Evolutionary conservation across 225 moss, liverwort and hornwort species (phyloP).

Genomic region (Marchantia polymorpha): DNA sequence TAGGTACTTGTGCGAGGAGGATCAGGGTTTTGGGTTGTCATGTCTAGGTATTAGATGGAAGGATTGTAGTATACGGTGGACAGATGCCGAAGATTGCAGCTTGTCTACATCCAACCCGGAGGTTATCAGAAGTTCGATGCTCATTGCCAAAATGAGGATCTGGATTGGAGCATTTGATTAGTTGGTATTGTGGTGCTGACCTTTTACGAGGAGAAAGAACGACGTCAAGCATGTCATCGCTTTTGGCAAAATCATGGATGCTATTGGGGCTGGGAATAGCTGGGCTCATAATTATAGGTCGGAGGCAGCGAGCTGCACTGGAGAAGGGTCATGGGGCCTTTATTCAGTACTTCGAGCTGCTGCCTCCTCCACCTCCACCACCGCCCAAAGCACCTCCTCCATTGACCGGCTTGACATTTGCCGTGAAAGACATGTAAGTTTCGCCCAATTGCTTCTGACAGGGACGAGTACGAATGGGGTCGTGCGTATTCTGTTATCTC

Average conservation of each 20-base stretch:
- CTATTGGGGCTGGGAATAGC: slow-evolving; percentile 90
- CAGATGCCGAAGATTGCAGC: not conserved
- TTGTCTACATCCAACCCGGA: not conserved
- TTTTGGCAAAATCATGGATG: slow-evolving; percentile 65
- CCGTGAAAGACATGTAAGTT: slow-evolving; percentile 80
- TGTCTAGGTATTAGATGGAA: not conserved
- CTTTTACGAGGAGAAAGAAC: slow-evolving; percentile 46
- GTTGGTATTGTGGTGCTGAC: slow-evolving; percentile 28
- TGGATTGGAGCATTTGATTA: slow-evolving; percentile 15
- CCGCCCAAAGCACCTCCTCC: slow-evolving; percentile 74
- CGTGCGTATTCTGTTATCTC: not conserved
- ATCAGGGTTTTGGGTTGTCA: not conserved
- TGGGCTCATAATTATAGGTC: slow-evolving; percentile 64
- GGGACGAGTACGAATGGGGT: not conserved
- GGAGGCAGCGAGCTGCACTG: slow-evolving; percentile 48
- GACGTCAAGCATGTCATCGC: slow-evolving; percentile 45
- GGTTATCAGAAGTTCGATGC: not conserved
- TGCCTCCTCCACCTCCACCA: slow-evolving; percentile 68
- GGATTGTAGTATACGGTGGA: not conserved
- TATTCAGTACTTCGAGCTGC: slow-evolving; percentile 81
- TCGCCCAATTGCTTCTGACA: too few relatives aligned
- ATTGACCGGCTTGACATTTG: slow-evolving; percentile 73
- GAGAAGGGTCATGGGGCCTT: slow-evolving; percentile 86
- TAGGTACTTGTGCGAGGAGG: not conserved
- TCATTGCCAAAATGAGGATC: slow-evolving; percentile 26